Evolutionary conservation across 257 asterid species (phyloP).

Genomic region (Craterostigma plantagineum): DNA sequence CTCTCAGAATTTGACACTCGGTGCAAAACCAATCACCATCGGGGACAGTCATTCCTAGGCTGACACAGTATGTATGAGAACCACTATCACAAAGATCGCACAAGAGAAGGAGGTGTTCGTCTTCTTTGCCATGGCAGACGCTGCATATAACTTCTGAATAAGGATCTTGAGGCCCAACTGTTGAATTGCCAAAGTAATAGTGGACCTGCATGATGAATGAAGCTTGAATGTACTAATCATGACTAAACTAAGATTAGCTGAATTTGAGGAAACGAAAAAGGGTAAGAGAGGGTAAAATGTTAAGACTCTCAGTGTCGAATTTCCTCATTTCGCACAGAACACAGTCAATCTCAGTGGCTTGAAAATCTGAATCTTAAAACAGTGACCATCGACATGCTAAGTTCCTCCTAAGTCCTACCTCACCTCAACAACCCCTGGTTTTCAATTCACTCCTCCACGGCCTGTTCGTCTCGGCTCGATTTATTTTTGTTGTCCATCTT

Average conservation of each 20-base stretch:
- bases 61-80: slow-evolving; percentile 55
- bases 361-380: too few species aligned
- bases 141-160: slow-evolving; percentile 33
- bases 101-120: slow-evolving; percentile 41
- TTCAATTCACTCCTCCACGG: background rate
- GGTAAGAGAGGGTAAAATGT: too few species aligned
- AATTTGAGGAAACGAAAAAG: too few species aligned
- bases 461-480: too few species aligned
- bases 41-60: slow-evolving; percentile 49
- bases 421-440: too few species aligned
- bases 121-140: slow-evolving; percentile 24
- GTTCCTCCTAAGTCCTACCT: too few species aligned
- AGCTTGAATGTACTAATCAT: too few species aligned
- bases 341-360: too few species aligned
- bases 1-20: slow-evolving; percentile 45
- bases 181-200: slow-evolving; percentile 30
- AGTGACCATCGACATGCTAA: too few species aligned
- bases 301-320: too few species aligned
- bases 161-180: slow-evolving; percentile 25
- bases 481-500: too few species aligned
- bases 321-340: too few species aligned
- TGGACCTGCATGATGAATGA: slow-evolving; percentile 43
- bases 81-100: slow-evolving; percentile 70
- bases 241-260: slow-evolving; percentile 1
- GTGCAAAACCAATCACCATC: slow-evolving; percentile 80